Percentiles rank a stretch among this genome's conserved stretches.
phyloP scores from a whole-genome alignment of 73 alveolate genomes.

The Paramecium sexaurelia region DNA sequence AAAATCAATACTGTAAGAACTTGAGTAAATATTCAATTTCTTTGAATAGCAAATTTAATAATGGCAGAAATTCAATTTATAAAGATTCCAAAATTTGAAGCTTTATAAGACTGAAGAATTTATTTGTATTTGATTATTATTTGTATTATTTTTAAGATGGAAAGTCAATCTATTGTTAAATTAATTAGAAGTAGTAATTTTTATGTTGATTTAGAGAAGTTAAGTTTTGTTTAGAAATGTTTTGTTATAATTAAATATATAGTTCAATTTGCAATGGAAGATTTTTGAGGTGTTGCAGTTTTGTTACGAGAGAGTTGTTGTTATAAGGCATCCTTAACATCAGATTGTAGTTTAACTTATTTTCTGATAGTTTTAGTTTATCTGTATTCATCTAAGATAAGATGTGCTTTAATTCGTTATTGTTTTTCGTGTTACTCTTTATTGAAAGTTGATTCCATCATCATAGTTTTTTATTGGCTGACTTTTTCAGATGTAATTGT shows the following conservation, averaged over 20 bases:
- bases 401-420: not conserved
- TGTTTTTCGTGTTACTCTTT: not conserved
- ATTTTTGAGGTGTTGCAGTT: constrained; percentile 1
- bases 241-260: not conserved
- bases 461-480: constrained; percentile 9
- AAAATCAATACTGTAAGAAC: too few relatives aligned
- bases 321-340: not conserved
- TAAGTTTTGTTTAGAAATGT: not conserved
- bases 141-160: too few relatives aligned
- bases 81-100: too few relatives aligned
- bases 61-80: too few relatives aligned
- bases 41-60: too few relatives aligned
- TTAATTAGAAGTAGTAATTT: not conserved
- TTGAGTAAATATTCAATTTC: too few relatives aligned
- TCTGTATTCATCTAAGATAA: not conserved
- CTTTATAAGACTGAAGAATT: too few relatives aligned
- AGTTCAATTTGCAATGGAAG: not conserved
- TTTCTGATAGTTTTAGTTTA: not conserved
- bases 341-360: not conserved
- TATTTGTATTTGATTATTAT: too few relatives aligned
- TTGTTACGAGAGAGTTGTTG: not conserved
- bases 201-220: not conserved
- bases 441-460: constrained; percentile 7
- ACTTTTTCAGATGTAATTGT: not conserved
- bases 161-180: not conserved